A percentile compares a stretch with the other conserved stretches of the same genome.
Conservation (phyloP, 1,284 basidiomycete genomes). For the Heterobasidion occidentale region DNA sequence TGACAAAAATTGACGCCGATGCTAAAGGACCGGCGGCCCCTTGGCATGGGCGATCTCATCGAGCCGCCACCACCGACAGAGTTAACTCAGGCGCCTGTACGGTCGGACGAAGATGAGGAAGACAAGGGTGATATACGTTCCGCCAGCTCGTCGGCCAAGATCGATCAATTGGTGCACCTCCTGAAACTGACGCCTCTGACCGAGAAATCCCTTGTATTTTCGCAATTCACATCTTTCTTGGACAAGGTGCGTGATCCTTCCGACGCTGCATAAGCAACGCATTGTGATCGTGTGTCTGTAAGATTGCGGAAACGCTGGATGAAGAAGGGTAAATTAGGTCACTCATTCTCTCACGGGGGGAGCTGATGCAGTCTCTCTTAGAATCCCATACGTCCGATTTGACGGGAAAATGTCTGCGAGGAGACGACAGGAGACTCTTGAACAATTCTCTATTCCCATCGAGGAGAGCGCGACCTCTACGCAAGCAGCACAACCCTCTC, state of each 20-base stretch:
- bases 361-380: slow-evolving; percentile 21
- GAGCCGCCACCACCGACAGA: slow-evolving; percentile 62
- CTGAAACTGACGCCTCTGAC: slow-evolving; percentile 57
- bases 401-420: slow-evolving; percentile 78
- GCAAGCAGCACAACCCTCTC: slow-evolving; percentile 6
- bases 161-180: slow-evolving; percentile 70
- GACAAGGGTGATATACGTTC: slow-evolving; percentile 29
- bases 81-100: slow-evolving; percentile 47
- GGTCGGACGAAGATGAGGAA: slow-evolving; percentile 31
- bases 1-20: slow-evolving; percentile 1
- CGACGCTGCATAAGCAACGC: neutral
- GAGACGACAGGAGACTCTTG: slow-evolving; percentile 70
- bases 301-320: slow-evolving; percentile 68
- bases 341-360: neutral
- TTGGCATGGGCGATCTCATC: slow-evolving; percentile 55
- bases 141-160: slow-evolving; percentile 70
- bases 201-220: slow-evolving; percentile 81
- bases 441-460: slow-evolving; percentile 63
- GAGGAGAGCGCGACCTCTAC: slow-evolving; percentile 21
- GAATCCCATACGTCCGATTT: slow-evolving; percentile 72
- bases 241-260: slow-evolving; percentile 47
- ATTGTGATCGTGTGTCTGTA: neutral
- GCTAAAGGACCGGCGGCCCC: slow-evolving; percentile 59
- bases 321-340: slow-evolving; percentile 40
- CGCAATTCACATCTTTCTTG: slow-evolving; percentile 79